A percentile compares a stretch with the other conserved stretches of the same genome.
These are phyloP conservation scores for Podila epigama DNA, from an alignment of 192 early-diverging fungal genomes.

Conservation along the genomic window DNA sequence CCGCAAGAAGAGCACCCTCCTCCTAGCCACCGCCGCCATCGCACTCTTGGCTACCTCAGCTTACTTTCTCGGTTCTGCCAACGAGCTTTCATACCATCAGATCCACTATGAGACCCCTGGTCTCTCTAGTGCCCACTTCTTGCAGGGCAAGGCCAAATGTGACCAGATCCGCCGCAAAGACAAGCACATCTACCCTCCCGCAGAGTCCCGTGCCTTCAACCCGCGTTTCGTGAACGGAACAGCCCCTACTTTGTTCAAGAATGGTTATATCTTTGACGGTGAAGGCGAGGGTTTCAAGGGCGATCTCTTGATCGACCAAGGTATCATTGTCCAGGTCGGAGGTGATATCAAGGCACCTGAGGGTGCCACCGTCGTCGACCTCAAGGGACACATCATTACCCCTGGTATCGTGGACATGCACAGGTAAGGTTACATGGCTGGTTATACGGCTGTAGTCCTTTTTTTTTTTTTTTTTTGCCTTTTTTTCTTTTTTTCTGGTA, in stretches of 20 bases:
- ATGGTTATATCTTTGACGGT: constrained; percentile 68
- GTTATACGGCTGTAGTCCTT: too few relatives aligned
- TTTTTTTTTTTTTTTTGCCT: too few relatives aligned
- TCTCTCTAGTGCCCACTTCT: constrained; percentile 35
- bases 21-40: constrained; percentile 40
- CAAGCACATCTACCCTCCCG: constrained; percentile 23
- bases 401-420: constrained; percentile 85
- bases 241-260: constrained; percentile 58
- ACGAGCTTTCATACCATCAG: constrained; percentile 31
- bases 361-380: constrained; percentile 61
- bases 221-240: constrained; percentile 51
- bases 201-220: constrained; percentile 46
- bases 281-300: constrained; percentile 40
- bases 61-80: constrained; percentile 32
- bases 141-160: constrained; percentile 36
- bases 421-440: constrained; percentile 49
- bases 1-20: constrained; percentile 36
- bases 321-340: constrained; percentile 62
- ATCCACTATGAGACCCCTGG: constrained; percentile 39
- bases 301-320: constrained; percentile 64
- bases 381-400: constrained; percentile 70
- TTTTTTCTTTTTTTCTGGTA: too few relatives aligned
- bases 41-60: constrained; percentile 35
- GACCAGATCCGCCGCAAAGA: constrained; percentile 22
- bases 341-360: constrained; percentile 42